These are phyloP conservation scores for Prunus fruticosa DNA, from an alignment of 306 rosid species.

Conservation along the genomic window DNA sequence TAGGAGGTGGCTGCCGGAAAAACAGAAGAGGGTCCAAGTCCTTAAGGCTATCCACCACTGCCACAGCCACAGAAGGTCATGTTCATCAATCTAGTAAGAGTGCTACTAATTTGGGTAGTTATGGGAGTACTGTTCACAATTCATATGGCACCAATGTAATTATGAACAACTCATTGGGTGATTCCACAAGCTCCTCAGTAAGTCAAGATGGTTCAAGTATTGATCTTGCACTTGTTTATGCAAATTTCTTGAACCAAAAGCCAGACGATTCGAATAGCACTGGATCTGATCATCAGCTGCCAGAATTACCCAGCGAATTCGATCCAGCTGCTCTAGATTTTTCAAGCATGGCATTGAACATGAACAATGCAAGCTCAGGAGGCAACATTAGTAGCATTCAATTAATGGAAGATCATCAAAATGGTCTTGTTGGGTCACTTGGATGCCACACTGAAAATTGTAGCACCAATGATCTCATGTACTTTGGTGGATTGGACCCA, in stretches of 20 bases:
- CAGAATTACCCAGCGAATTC: conserved; percentile 29
- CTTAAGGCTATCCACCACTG: conserved; percentile 11
- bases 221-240: conserved; percentile 74
- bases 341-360: conserved; percentile 27
- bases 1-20: conserved; percentile 56
- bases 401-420: conserved; percentile 26
- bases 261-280: conserved; percentile 26
- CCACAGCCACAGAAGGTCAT: neutral
- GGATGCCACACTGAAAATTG: conserved; percentile 31
- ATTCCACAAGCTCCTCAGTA: conserved; percentile 34
- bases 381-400: conserved; percentile 3
- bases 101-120: neutral
- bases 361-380: conserved; percentile 15
- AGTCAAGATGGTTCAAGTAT: conserved; percentile 49
- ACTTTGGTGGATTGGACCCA: conserved; percentile 35
- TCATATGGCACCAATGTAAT: conserved; percentile 14
- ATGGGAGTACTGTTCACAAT: neutral
- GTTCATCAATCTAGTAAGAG: neutral
- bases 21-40: conserved; percentile 33
- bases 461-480: conserved; percentile 25
- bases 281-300: conserved; percentile 27
- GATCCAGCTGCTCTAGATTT: conserved; percentile 33
- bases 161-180: conserved; percentile 17
- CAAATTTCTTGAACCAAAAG: conserved; percentile 70
- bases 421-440: conserved; percentile 33